Conservation (phyloP, 2,329 filamentous ascomycete genomes). For the Aspergillus cejpii region DNA sequence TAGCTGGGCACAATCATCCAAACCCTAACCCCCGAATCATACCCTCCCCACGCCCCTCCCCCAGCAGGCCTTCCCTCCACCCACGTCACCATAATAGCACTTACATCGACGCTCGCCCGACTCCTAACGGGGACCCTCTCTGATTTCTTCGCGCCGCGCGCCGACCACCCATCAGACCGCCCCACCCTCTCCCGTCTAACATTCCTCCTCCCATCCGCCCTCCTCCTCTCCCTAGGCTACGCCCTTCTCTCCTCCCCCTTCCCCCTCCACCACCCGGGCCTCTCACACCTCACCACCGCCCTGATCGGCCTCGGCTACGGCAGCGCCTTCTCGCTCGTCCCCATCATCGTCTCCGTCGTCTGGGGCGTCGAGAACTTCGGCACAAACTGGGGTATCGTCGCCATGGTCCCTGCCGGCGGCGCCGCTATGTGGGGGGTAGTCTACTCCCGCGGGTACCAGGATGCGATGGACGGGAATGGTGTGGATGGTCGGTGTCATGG, state of each 20-base stretch:
- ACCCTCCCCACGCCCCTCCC: constrained; percentile 40
- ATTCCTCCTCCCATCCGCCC: constrained; percentile 69
- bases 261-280: constrained; percentile 67
- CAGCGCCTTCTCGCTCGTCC: constrained; percentile 79
- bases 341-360: constrained; percentile 90
- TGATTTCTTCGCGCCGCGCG: constrained; percentile 71
- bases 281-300: constrained; percentile 80
- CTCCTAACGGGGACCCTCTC: constrained; percentile 84
- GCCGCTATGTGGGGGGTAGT: constrained; percentile 84
- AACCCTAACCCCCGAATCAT: constrained; percentile 65
- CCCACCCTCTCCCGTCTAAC: constrained; percentile 67
- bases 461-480: constrained; percentile 37
- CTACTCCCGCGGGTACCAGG: constrained; percentile 56
- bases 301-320: constrained; percentile 88
- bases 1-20: constrained; percentile 81
- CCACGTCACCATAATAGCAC: constrained; percentile 85
- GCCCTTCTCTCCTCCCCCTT: constrained; percentile 71
- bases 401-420: constrained; percentile 80
- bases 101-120: constrained; percentile 84
- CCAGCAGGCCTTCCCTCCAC: constrained; percentile 63
- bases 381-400: constrained; percentile 94
- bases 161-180: constrained; percentile 36
- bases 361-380: constrained; percentile 99
- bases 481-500: constrained; percentile 67
- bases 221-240: constrained; percentile 69